Percentiles rank a stretch among this genome's conserved stretches.
Conservation (phyloP, 495 filamentous ascomycete species). For the Hypoxylon cercidicola region DNA sequence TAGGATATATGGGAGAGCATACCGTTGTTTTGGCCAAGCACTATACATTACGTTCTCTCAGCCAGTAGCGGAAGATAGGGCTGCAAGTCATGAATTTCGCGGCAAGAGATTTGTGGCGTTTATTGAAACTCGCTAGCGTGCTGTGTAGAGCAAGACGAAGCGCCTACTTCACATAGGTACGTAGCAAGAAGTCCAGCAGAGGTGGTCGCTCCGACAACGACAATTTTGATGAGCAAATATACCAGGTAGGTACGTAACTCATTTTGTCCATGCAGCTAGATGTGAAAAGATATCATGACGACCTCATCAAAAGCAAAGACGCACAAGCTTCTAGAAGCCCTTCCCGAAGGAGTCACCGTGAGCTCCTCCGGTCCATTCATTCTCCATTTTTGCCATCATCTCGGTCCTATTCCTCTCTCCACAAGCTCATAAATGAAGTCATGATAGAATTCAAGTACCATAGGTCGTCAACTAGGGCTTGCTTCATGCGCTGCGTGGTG, state of each 20-base stretch:
- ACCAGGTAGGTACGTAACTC: slow-evolving; percentile 24
- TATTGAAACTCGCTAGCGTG: slow-evolving; percentile 23
- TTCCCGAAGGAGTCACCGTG: slow-evolving; percentile 1
- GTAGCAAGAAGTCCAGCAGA: background rate
- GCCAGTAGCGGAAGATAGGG: slow-evolving; percentile 18
- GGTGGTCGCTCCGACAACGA: slow-evolving; percentile 32
- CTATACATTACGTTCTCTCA: background rate
- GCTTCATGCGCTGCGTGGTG: no score
- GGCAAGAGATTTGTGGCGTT: slow-evolving; percentile 21
- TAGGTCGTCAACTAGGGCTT: slow-evolving; percentile 11
- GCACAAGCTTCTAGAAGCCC: background rate
- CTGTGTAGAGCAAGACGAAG: slow-evolving; percentile 17
- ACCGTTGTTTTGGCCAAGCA: background rate
- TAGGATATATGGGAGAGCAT: background rate
- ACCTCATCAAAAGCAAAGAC: background rate
- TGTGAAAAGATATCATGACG: slow-evolving; percentile 13
- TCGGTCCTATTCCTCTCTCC: slow-evolving; percentile 10
- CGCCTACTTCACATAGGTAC: background rate
- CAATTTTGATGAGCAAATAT: slow-evolving; percentile 12
- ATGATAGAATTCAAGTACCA: slow-evolving; percentile 16
- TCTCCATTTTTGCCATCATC: background rate
- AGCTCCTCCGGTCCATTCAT: background rate
- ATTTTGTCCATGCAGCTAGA: slow-evolving; percentile 17
- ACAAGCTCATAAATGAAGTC: slow-evolving; percentile 6
- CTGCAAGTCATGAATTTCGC: slow-evolving; percentile 15